These are phyloP conservation scores for Pythium rhizo-oryzae DNA, from an alignment of 352 stramenopile genomes.

Conservation along the genomic window DNA sequence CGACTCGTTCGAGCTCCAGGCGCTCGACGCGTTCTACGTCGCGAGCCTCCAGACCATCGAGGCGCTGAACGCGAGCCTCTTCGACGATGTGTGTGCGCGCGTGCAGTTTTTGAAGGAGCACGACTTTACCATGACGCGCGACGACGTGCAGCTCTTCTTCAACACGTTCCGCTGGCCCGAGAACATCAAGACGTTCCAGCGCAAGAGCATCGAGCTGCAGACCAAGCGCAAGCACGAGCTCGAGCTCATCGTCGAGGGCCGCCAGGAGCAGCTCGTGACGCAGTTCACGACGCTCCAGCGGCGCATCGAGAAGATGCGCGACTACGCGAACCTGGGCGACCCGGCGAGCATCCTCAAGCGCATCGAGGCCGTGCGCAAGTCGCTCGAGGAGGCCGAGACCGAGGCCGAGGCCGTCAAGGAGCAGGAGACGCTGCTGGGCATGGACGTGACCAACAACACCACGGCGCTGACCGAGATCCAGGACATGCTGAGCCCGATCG, in stretches of 20 bases:
- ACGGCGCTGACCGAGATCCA: constrained; percentile 71
- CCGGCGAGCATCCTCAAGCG: constrained; percentile 80
- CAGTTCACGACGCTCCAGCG: constrained; percentile 81
- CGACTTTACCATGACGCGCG: constrained; percentile 82
- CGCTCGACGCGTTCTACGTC: constrained; percentile 85
- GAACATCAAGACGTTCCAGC: constrained; percentile 90
- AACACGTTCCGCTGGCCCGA: constrained; percentile 91
- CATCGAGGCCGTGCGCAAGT: constrained; percentile 78
- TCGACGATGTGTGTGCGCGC: constrained; percentile 72
- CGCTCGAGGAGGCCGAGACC: constrained; percentile 76
- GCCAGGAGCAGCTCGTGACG: constrained; percentile 83
- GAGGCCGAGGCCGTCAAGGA: constrained; percentile 87
- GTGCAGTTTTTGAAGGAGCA: constrained; percentile 90
- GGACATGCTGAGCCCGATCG: constrained; percentile 85
- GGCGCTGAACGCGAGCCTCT: constrained; percentile 73
- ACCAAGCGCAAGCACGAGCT: constrained; percentile 89
- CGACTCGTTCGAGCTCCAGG: constrained; percentile 91
- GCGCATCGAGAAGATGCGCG: constrained; percentile 91
- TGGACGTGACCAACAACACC: constrained; percentile 83
- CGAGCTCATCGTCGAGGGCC: constrained; percentile 87
- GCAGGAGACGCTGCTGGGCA: constrained; percentile 88
- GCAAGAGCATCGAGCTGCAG: constrained; percentile 92
- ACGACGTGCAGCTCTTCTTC: constrained; percentile 92
- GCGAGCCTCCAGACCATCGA: constrained; percentile 75
- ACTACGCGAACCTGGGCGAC: constrained; percentile 85